Conservation (phyloP, 805 yeast species). For the Candida alai region DNA sequence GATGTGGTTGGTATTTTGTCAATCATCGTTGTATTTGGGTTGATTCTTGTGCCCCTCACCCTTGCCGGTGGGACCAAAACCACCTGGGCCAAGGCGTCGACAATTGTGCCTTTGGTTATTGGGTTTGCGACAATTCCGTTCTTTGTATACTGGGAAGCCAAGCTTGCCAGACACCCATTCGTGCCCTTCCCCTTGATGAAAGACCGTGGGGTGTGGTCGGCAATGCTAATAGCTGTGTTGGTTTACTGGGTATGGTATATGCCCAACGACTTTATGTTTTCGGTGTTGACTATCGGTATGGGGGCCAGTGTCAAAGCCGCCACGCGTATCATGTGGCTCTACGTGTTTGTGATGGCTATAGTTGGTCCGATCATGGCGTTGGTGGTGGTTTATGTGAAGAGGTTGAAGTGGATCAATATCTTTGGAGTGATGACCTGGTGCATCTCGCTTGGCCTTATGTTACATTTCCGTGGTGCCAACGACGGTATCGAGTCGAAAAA, state of each 20-base stretch:
- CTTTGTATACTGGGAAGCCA: constrained; percentile 53
- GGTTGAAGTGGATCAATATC: constrained; percentile 55
- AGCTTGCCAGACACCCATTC: constrained; percentile 54
- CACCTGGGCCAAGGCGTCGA: constrained; percentile 57
- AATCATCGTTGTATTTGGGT: constrained; percentile 55
- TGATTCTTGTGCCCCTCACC: constrained; percentile 67
- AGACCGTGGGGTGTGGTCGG: constrained; percentile 72
- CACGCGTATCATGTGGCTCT: constrained; percentile 57
- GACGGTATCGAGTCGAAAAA: constrained; percentile 30
- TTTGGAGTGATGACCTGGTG: constrained; percentile 57
- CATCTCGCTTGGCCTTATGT: constrained; percentile 55
- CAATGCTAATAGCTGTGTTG: constrained; percentile 53
- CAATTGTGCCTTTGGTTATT: constrained; percentile 66
- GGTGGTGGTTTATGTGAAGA: constrained; percentile 40
- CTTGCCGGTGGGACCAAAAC: constrained; percentile 59
- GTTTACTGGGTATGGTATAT: constrained; percentile 60
- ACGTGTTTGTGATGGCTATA: constrained; percentile 63
- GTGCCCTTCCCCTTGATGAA: constrained; percentile 55
- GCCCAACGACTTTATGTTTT: constrained; percentile 67
- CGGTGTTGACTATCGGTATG: constrained; percentile 62
- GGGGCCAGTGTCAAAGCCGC: constrained; percentile 57
- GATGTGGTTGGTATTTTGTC: constrained; percentile 61
- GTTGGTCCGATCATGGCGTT: constrained; percentile 57
- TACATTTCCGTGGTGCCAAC: constrained; percentile 44
- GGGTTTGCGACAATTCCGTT: constrained; percentile 60